phyloP scores from a whole-genome alignment of 179 eudicot genomes.

The Spinacia oleracea region DNA sequence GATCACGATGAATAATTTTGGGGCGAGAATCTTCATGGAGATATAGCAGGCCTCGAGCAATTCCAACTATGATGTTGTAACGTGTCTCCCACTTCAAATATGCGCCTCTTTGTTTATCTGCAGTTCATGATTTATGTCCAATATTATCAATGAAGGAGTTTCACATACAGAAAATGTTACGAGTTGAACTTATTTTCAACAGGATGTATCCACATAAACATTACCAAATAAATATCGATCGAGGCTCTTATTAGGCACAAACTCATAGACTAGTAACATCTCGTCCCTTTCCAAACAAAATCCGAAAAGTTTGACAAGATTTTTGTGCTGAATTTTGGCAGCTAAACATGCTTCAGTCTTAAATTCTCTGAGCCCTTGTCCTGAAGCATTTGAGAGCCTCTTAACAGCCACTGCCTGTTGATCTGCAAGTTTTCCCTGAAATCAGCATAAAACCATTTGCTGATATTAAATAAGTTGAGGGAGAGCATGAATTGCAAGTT shows the following conservation, averaged over 20 bases:
- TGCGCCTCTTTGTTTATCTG: conserved; percentile 25
- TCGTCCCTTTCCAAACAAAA: conserved; percentile 51
- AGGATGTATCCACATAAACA: neutral
- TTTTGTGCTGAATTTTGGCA: conserved; percentile 57
- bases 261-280: conserved; percentile 60
- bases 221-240: conserved; percentile 53
- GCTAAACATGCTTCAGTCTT: conserved; percentile 53
- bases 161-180: neutral
- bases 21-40: conserved; percentile 41
- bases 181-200: neutral
- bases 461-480: neutral
- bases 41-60: conserved; percentile 37
- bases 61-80: conserved; percentile 34
- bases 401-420: conserved; percentile 60
- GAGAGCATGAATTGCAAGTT: neutral
- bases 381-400: conserved; percentile 51
- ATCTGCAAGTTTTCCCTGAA: conserved; percentile 48
- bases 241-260: conserved; percentile 56
- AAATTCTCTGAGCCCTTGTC: conserved; percentile 55
- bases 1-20: conserved; percentile 40
- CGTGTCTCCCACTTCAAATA: conserved; percentile 35
- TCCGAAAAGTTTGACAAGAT: conserved; percentile 52
- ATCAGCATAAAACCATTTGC: neutral
- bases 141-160: neutral
- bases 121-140: neutral